phyloP scores from a whole-genome alignment of 441 rosid species.

The Populus hybrid region DNA sequence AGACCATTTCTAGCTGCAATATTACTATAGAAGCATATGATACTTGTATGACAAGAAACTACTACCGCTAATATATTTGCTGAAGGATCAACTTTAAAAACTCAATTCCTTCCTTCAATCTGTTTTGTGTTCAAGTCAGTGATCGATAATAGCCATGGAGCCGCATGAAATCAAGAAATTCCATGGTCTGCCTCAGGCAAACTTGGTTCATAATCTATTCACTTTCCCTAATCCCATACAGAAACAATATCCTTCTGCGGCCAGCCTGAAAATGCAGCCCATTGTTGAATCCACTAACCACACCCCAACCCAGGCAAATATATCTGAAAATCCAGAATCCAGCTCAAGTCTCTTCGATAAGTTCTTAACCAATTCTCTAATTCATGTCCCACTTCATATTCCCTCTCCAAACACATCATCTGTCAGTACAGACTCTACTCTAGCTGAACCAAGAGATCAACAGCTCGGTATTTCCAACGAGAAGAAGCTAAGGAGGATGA shows the following conservation, averaged over 20 bases:
- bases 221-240: slow-evolving; percentile 18
- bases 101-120: neutral
- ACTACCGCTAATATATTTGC: neutral
- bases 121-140: neutral
- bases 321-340: slow-evolving; percentile 35
- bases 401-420: slow-evolving; percentile 33
- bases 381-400: slow-evolving; percentile 36
- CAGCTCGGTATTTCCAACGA: slow-evolving; percentile 34
- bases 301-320: slow-evolving; percentile 22
- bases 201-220: slow-evolving; percentile 21
- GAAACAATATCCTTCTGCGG: slow-evolving; percentile 12
- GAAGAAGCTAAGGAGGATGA: slow-evolving; percentile 60
- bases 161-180: slow-evolving; percentile 23
- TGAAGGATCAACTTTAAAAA: neutral
- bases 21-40: neutral
- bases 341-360: slow-evolving; percentile 24
- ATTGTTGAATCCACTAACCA: slow-evolving; percentile 13
- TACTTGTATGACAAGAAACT: slow-evolving; percentile 18
- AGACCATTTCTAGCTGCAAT: neutral
- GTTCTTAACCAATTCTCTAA: slow-evolving; percentile 30
- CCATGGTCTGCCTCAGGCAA: slow-evolving; percentile 19
- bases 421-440: slow-evolving; percentile 28
- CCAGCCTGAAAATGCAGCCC: slow-evolving; percentile 18
- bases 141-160: slow-evolving; percentile 20
- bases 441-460: slow-evolving; percentile 25